Conservation (phyloP, 257 asterid genomes). For the Ilex aquifolium region DNA sequence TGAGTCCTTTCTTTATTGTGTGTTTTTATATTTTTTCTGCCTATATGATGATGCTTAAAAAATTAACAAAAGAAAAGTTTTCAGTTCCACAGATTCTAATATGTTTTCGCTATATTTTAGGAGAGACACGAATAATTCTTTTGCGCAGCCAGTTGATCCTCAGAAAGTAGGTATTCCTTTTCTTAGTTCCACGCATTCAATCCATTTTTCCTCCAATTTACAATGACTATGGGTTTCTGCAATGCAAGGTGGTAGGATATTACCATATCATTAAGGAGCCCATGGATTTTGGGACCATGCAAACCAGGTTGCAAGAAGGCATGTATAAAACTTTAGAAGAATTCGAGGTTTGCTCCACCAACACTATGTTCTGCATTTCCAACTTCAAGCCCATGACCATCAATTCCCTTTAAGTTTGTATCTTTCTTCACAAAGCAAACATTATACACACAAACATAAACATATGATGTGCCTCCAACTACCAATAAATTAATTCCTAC, state of each 20-base stretch:
- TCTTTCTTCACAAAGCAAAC: too few relatives aligned
- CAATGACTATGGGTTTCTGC: background rate
- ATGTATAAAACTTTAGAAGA: background rate
- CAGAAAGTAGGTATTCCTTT: background rate
- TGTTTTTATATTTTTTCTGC: too few relatives aligned
- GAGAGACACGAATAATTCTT: background rate
- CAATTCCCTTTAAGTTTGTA: too few relatives aligned
- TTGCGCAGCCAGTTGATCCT: constrained; percentile 2
- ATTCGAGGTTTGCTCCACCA: background rate
- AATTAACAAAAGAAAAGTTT: too few relatives aligned
- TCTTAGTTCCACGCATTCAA: background rate
- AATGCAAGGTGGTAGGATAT: background rate
- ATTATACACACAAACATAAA: too few relatives aligned
- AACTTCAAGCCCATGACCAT: too few relatives aligned
- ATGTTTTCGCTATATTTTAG: background rate
- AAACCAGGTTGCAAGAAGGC: background rate
- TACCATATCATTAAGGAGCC: background rate
- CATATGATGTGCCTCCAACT: too few relatives aligned
- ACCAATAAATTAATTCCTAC: too few relatives aligned
- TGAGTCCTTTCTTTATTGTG: background rate
- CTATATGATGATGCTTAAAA: too few relatives aligned
- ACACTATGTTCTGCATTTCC: too few relatives aligned
- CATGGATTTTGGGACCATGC: background rate
- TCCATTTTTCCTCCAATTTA: background rate
- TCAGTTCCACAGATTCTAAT: too few relatives aligned